These are phyloP conservation scores for Amorphotheca resinae DNA, from an alignment of 495 filamentous ascomycete genomes.

Conservation along the genomic window DNA sequence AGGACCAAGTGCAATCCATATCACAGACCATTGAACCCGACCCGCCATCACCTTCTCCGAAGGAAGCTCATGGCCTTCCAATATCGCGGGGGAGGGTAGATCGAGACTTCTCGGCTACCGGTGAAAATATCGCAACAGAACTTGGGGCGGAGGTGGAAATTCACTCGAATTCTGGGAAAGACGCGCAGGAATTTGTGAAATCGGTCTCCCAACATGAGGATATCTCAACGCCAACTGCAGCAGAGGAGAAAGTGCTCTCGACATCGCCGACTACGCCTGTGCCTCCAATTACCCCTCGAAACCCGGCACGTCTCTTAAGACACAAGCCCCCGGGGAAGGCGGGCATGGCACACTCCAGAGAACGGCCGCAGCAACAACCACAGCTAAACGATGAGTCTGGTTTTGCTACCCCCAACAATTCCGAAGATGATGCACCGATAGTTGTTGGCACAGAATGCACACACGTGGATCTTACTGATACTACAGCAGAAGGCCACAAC, in stretches of 20 bases:
- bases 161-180: neutral
- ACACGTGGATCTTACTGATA: no score
- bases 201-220: neutral
- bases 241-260: neutral
- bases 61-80: neutral
- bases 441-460: no score
- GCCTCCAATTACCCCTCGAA: neutral
- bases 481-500: no score
- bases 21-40: no score
- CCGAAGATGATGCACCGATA: no score
- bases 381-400: no score
- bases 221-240: neutral
- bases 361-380: neutral
- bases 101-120: neutral
- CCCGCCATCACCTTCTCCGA: neutral
- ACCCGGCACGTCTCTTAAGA: neutral
- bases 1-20: no score
- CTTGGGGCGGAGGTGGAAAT: neutral
- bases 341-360: neutral
- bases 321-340: neutral
- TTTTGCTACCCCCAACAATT: no score
- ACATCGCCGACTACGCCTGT: neutral
- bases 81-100: no score
- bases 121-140: neutral
- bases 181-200: neutral